Evolutionary conservation across 2,329 filamentous ascomycete genomes (phyloP), one percentile per base, ranked within the genome.

Genomic region (Cadophora malorum): DNA sequence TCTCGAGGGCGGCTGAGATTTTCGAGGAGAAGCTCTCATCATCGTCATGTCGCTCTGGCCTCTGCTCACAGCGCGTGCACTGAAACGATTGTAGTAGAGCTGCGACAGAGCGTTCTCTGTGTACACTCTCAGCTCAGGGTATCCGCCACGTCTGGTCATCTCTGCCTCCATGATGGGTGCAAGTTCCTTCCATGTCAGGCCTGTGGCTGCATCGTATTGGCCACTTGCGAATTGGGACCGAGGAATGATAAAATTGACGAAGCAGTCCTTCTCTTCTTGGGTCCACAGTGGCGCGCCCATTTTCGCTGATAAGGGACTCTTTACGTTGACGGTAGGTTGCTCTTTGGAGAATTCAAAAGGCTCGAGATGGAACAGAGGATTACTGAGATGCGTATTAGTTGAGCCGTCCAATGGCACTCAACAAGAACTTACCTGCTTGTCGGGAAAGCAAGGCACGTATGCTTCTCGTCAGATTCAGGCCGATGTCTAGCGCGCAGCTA

Each of bases 121-220:
- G 21, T 41, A 59, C 7, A 25, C 4, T 45, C 56, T 21, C 19
- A 23, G 56, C 1, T 16, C 33, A 7, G n/a, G 52, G 7, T 33
- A 38, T 21, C 45, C 45, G 16, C 56, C 56, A 14, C 38, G 35
- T 41, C 33, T 59, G n/a, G 56, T n/a, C 33, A 59, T 59, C 12
- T 59, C 56, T 25, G 56, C 56, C 33, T 59, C 33, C 56, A 59
- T 59, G 8, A 59, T 7, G 8, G 56, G 56, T 16, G 21, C 33
- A 16, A 59, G 56, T 8, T 41, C 33, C 23, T 58, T 58, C 55
- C 55, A 58, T 6, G 28, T 33, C 31, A 58, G 21, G n/a, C 55
- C 55, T 21, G 19, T 23, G 1, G 19, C 14, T 35, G 9, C 7
- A 12, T 58, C 28, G 16, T 35, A 58, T 12, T 21, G 19, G 19